Conservation (phyloP, 108 stramenopile species). For the Chaetoceros muelleri region DNA sequence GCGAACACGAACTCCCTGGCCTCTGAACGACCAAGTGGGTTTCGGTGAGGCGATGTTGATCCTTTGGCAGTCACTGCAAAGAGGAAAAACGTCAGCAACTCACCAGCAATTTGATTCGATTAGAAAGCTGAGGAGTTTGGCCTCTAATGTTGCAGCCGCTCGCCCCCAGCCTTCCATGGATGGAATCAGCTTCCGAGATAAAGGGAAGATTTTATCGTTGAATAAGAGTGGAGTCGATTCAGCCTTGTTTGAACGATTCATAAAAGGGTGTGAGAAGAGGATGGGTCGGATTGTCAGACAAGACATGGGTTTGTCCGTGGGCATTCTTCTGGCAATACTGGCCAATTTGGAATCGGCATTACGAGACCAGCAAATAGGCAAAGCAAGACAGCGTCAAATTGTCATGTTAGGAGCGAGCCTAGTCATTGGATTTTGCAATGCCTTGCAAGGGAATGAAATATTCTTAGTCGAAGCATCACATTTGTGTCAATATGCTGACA, state of each 20-base stretch:
- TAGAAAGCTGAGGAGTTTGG: background rate
- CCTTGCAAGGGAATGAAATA: background rate
- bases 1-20: background rate
- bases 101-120: conserved; percentile 8
- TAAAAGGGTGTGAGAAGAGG: background rate
- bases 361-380: background rate
- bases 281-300: background rate
- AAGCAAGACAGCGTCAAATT: background rate
- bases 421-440: background rate
- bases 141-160: background rate
- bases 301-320: background rate
- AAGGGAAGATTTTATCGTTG: background rate
- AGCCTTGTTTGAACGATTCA: background rate
- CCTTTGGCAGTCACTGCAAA: background rate
- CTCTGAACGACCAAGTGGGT: background rate
- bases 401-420: background rate
- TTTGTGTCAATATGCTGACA: background rate
- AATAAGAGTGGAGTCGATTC: background rate
- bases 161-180: background rate
- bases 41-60: conserved; percentile 2
- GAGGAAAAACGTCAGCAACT: background rate
- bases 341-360: background rate
- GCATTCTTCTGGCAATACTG: background rate
- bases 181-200: background rate
- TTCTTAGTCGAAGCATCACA: background rate